A percentile compares a stretch with the other conserved stretches of the same genome.
phyloP scores from a whole-genome alignment of 352 stramenopile species.

The Pythium aquatile region DNA sequence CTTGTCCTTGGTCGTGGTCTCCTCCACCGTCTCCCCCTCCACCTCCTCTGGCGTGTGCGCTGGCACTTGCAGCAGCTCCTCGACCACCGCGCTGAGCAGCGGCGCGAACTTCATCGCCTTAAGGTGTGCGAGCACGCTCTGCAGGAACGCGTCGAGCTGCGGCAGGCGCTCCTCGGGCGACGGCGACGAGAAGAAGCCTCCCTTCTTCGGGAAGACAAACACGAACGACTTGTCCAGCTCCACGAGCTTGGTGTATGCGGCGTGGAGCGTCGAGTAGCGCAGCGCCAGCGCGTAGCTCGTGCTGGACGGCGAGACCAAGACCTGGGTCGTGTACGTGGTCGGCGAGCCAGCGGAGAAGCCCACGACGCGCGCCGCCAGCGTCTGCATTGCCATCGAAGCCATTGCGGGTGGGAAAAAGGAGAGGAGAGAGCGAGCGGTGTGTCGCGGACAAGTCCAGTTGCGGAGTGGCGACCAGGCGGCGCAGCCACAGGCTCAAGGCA shows the following conservation, averaged over 20 bases:
- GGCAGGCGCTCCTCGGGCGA: constrained; percentile 50
- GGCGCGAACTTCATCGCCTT: constrained; percentile 39
- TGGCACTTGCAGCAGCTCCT: constrained; percentile 55
- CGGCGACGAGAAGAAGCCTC: constrained; percentile 58
- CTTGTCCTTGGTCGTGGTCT: constrained; percentile 22
- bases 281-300: constrained; percentile 44
- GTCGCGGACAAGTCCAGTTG: constrained; percentile 5
- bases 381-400: constrained; percentile 16
- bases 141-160: constrained; percentile 65
- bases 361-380: constrained; percentile 38
- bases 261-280: constrained; percentile 65
- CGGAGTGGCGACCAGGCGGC: background rate
- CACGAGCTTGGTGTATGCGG: constrained; percentile 52
- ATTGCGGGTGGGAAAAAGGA: background rate
- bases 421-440: no score
- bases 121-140: constrained; percentile 52
- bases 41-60: constrained; percentile 23
- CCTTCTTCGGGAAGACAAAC: constrained; percentile 65
- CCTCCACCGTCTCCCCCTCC: constrained; percentile 24
- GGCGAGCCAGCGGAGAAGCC: constrained; percentile 42
- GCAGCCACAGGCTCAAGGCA: background rate
- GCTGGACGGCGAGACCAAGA: constrained; percentile 29
- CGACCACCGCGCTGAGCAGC: constrained; percentile 43
- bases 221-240: constrained; percentile 48
- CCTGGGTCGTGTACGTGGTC: constrained; percentile 63